Evolutionary conservation across 208 protist species (phyloP), one percentile per base, ranked within the genome.

Genomic region (Strigomonas culicis): DNA sequence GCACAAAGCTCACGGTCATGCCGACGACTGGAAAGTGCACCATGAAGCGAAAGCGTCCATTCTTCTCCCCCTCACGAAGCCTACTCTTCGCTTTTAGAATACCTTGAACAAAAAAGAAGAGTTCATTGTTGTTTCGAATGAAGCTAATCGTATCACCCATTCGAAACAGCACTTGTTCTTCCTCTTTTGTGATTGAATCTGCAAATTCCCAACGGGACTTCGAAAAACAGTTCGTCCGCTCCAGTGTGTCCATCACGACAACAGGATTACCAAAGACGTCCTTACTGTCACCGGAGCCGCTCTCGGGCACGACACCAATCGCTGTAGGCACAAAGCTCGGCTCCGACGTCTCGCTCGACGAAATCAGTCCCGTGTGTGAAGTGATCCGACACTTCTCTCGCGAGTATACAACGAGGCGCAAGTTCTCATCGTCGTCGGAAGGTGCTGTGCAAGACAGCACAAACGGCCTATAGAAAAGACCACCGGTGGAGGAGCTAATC

Each of bases 81-180:
- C 34, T 59, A 34, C 39, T 53, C 15, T 36, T 75, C 1, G 72
- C 79, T 13, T 84, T 64, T 11, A 71, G 58, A 13, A 82, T 34
- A 2, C 80, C 81, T 58, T 88, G 78, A 34, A 77, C 55, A 58
- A 82, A 92, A 10, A 90, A 72, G 24, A 63, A 60, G 25, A 92
- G 44, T 0, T 69, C 24, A 7, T 46, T 44, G 10, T 77, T 55
- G 34, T 74, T 52, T 27, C 76, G 47, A 31, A 90, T 69, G 36
- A 90, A 67, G 10, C 85, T 96, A 13, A 96, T 57, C 19, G 82
- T 89, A 60, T 96, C 90, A 41, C 79, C 87, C 63, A 96, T 88
- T 63, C 70, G 68, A 65, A 96, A 92, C 4, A 94, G 73, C 21
- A 70, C 72, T 19, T 74, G 73, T 6, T 66, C 61, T 28, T 69